These are phyloP conservation scores for Suillus bovinus DNA, from an alignment of 768 basidiomycete genomes.

Conservation along the genomic window DNA sequence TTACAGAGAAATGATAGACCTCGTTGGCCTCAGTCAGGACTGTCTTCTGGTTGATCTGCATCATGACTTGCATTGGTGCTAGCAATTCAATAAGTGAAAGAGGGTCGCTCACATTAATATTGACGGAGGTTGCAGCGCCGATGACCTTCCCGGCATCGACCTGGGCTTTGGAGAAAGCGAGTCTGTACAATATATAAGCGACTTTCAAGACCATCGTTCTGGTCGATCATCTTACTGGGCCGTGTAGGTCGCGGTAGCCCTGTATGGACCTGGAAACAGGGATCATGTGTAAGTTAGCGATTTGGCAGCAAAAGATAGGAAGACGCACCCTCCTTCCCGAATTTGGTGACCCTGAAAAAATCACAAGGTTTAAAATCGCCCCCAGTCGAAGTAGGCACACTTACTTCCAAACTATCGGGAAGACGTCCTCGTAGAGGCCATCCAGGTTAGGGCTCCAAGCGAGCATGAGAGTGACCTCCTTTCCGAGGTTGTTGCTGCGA, in stretches of 20 bases:
- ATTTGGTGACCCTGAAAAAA: neutral
- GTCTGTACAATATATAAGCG: neutral
- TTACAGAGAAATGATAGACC: neutral
- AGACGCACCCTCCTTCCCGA: too few relatives aligned
- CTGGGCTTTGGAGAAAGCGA: neutral
- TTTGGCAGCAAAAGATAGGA: neutral
- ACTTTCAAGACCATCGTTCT: neutral
- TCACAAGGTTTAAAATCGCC: neutral
- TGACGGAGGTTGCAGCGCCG: neutral
- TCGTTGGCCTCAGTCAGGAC: neutral
- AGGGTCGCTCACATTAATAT: neutral
- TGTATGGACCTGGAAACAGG: neutral
- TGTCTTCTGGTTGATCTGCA: neutral
- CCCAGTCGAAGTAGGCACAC: neutral
- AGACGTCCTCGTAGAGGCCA: neutral
- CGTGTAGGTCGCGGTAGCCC: neutral
- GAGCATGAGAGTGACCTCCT: neutral
- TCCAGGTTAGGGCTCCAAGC: neutral
- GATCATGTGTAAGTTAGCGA: neutral
- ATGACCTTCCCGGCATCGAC: neutral
- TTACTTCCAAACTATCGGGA: conserved; percentile 3
- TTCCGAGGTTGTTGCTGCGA: neutral
- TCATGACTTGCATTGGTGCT: neutral
- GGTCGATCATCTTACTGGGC: neutral
- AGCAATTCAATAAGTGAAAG: too few relatives aligned